Conservation (phyloP, 2,329 filamentous ascomycete species). For the Aspergillus sp. region DNA sequence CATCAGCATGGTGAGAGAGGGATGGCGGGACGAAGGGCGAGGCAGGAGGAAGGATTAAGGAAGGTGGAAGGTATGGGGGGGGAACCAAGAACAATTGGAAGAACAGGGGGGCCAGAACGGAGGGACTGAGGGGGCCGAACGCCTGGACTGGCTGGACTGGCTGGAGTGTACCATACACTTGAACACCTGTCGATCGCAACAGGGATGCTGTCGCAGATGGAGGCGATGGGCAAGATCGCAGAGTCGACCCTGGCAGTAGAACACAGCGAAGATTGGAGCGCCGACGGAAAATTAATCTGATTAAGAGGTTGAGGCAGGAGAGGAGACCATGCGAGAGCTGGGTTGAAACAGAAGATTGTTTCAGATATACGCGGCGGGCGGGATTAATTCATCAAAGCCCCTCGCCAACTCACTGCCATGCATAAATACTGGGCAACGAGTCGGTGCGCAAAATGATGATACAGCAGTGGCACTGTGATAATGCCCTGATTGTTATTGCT, state of each 20-base stretch:
- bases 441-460: too few relatives aligned
- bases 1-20: slow-evolving; percentile 8
- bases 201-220: slow-evolving; percentile 1
- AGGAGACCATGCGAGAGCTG: neutral
- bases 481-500: too few relatives aligned
- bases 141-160: slow-evolving; percentile 2
- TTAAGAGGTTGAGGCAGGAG: slow-evolving; percentile 6
- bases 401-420: slow-evolving; percentile 11
- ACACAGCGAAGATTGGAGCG: neutral
- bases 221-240: neutral
- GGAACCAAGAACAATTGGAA: slow-evolving; percentile 4
- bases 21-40: neutral
- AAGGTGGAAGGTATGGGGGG: neutral
- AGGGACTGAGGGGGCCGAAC: slow-evolving; percentile 7
- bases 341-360: slow-evolving; percentile 19
- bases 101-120: slow-evolving; percentile 11
- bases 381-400: slow-evolving; percentile 3
- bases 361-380: slow-evolving; percentile 21
- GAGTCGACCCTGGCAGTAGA: neutral
- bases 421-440: neutral
- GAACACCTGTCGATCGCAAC: slow-evolving; percentile 11
- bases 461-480: too few relatives aligned
- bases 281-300: slow-evolving; percentile 6
- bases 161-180: slow-evolving; percentile 6
- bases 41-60: neutral